These are phyloP conservation scores for Rhododendron ovatum DNA, from an alignment of 148 eudicot species.

Conservation along the genomic window DNA sequence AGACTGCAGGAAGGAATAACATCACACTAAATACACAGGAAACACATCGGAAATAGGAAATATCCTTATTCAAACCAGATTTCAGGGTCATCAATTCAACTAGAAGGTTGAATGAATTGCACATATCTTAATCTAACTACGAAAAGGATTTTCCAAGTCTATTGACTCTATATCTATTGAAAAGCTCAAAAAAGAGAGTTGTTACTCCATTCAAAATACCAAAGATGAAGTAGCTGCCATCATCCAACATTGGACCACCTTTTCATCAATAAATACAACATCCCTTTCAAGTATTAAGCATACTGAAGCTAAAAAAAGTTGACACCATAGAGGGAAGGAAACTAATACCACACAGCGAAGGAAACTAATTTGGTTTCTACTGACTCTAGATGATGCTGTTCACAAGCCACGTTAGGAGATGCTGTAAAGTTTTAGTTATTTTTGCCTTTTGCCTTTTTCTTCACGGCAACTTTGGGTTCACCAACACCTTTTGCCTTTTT, in stretches of 20 bases:
- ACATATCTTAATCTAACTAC: neutral
- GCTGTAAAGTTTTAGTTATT: neutral
- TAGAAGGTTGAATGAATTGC: neutral
- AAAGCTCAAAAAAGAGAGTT: neutral
- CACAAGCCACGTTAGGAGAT: neutral
- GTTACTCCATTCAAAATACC: neutral
- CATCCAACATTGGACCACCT: neutral
- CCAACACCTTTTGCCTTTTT: neutral
- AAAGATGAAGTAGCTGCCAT: neutral
- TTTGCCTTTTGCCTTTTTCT: neutral
- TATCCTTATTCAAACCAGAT: neutral
- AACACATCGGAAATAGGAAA: neutral
- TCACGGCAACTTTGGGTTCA: conserved; percentile 1
- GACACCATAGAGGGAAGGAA: neutral
- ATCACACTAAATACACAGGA: neutral
- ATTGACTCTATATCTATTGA: too few relatives aligned
- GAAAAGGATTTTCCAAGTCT: neutral
- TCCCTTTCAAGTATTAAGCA: neutral
- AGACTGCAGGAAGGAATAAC: neutral
- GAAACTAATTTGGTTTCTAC: neutral
- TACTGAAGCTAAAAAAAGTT: neutral
- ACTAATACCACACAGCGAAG: neutral
- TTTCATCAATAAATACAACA: neutral
- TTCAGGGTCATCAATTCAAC: neutral
- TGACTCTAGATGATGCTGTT: too few relatives aligned